Evolutionary conservation across 805 yeast genomes (phyloP), one percentile per base, ranked within the genome.

Genomic region (Ascoidea tarda): DNA sequence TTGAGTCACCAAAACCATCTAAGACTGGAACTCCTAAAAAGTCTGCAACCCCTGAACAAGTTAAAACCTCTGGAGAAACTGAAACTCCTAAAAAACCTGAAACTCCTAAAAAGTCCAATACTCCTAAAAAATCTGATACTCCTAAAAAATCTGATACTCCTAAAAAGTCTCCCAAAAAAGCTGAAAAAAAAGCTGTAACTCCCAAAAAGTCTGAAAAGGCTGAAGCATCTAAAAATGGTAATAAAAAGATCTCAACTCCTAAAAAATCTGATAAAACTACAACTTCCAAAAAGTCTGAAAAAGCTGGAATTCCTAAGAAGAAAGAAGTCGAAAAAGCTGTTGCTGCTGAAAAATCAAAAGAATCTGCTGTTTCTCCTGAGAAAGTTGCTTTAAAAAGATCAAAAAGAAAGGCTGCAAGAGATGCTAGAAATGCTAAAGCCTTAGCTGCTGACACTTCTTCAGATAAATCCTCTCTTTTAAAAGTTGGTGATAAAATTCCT

Each of bases 401-500:
- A 21, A 21, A 49, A 53, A n/a, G 48, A 52, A 5, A 55, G 50
- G 33, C 47, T 44, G 8, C 51, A 42, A 32, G 52, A 50, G 31
- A 51, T 55, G 28, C 48, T 49, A 42, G 33, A 31, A 12, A 50
- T 48, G 50, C 33, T 31, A 47, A 50, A 2, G 49, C 53, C 1
- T 53, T 51, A 32, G 46, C 51, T 1, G 47, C 48, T 1, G 46
- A 49, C 5, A 62, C 3, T 21, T 3, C 28, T 21, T 21, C 3
- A 21, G 28, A 21, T 21, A 21, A 21, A 21, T 21, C 28, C 3
- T 21, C 28, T 21, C 3, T 59, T 33, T 50, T 74, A 45, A 64
- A 76, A 52, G 69, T 78, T 16, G 93, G 90, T 32, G 89, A 80
- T 60, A 66, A 65, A 6, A 73, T 86, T 48, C 95, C 95, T 12